Percentiles rank a stretch among this genome's conserved stretches.
Evolutionary conservation across 768 basidiomycete species (phyloP).

Genomic region (Lactarius hatsudake): DNA sequence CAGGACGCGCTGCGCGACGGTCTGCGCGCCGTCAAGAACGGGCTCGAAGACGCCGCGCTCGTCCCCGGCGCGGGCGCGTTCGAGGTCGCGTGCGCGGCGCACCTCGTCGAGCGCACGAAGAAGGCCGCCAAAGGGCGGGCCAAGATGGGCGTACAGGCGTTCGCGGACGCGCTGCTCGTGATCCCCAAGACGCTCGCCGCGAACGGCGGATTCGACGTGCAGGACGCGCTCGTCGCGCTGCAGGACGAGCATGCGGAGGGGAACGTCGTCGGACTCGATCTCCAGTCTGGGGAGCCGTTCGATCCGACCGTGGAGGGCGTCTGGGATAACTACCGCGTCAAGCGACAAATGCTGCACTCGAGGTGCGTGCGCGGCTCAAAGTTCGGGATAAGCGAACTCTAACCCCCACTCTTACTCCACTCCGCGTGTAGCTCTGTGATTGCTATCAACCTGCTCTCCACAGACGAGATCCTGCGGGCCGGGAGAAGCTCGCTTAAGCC

Average conservation of each 20-base stretch:
- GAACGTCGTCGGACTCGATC: constrained; percentile 87
- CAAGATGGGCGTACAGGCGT: constrained; percentile 97
- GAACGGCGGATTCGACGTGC: constrained; percentile 97
- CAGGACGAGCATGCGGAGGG: constrained; percentile 97
- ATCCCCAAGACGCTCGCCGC: constrained; percentile 96
- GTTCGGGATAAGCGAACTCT: constrained; percentile 30
- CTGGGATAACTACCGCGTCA: constrained; percentile 99
- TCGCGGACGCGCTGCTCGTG: constrained; percentile 88
- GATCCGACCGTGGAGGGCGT: constrained; percentile 95
- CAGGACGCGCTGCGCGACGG: constrained; percentile 98
- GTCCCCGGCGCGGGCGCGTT: constrained; percentile 98
- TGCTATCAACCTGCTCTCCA: constrained; percentile 90
- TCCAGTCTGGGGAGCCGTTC: constrained; percentile 92
- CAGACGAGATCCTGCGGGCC: constrained; percentile 92
- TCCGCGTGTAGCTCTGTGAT: constrained; percentile 71
- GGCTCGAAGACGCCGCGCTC: constrained; percentile 83
- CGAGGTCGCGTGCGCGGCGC: constrained; percentile 86
- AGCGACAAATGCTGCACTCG: constrained; percentile 97
- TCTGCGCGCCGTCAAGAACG: constrained; percentile 94
- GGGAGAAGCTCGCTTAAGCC: constrained; percentile 86
- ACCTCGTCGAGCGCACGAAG: constrained; percentile 77
- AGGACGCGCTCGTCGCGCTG: constrained; percentile 87
- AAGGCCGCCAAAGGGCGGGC: constrained; percentile 87
- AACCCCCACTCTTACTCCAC: background rate
- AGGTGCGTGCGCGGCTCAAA: constrained; percentile 52